Evolutionary conservation across 176 grass and related monocot species (phyloP).

Genomic region (Alopecurus myosuroides): DNA sequence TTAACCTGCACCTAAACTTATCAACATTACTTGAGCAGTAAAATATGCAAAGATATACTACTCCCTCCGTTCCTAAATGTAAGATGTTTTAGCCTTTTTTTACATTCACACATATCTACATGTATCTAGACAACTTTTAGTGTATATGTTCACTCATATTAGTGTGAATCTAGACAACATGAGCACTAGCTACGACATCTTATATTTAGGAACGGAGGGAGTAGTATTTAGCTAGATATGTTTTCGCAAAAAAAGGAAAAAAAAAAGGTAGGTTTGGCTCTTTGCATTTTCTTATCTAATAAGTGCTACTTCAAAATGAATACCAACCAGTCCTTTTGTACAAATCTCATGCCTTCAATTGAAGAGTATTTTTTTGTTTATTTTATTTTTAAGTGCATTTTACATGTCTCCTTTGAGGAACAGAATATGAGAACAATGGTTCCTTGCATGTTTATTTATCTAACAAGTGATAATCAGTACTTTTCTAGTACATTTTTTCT

Average conservation of each 20-base stretch:
- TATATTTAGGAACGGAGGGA: too few species aligned
- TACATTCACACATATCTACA: too few species aligned
- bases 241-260: too few species aligned
- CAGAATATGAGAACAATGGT: neutral
- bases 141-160: too few species aligned
- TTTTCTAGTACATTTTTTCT: neutral
- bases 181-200: too few species aligned
- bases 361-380: too few species aligned
- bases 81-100: too few species aligned
- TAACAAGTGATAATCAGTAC: neutral
- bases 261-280: too few species aligned
- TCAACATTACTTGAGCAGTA: neutral
- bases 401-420: neutral
- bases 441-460: neutral
- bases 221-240: neutral
- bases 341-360: neutral
- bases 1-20: neutral
- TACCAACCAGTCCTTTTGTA: neutral
- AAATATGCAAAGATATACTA: too few species aligned
- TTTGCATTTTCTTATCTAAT: neutral
- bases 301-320: neutral
- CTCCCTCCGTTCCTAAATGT: too few species aligned
- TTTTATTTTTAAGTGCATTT: neutral
- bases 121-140: too few species aligned
- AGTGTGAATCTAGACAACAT: too few species aligned